Evolutionary conservation across 1,284 basidiomycete species (phyloP), one percentile per base, ranked within the genome.

Genomic region (Fereydounia khargensis): DNA sequence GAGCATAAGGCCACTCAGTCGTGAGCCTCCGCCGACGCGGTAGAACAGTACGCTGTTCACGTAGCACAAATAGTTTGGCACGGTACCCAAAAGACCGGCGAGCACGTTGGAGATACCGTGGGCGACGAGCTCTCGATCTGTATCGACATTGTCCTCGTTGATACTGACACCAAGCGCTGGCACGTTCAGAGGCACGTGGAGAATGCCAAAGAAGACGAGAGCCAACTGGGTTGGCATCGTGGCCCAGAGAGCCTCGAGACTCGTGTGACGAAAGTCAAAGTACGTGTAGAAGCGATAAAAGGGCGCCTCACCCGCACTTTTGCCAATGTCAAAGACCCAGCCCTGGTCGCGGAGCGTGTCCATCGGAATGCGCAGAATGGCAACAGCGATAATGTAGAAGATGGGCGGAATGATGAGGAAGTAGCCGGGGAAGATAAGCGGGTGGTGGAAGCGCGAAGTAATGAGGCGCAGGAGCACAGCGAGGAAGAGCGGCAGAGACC

Each of bases 141-240:
- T 92, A 65, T 96, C 86, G 47, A 96, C 85, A 43, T 97, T 82
- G 74, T 84, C 91, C 71, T 89, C 86, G 61, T 87, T 82, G 28
- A 98, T 80, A 8, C 89, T 92, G n/a, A 98, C 88, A 82, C 91
- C 86, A 9, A 98, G 80, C 6, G 92, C 91, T 3, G 94, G 94
- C 2, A 96, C 78, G 35, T 76, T 76, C 35, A 76, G 68, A 10
- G 74, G 74, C 9, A 95, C 92, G 73, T 97, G 94, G 10, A 98
- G 78, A 41, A 97, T 85, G 56, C 95, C 91, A 77, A 94, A 92
- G 75, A 92, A 91, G 30, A 91, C 77, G 35, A 79, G 68, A 0
- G 78, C 78, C n/a, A 79, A 55, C 53, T 79, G 78, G 2, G 77
- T 78, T 13, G 78, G 78, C 45, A 79, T 68, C 1, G 78, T 79